Base-by-base conservation (phyloP, 148 eudicot genomes). In the Rhododendron williamsianum region DNA sequence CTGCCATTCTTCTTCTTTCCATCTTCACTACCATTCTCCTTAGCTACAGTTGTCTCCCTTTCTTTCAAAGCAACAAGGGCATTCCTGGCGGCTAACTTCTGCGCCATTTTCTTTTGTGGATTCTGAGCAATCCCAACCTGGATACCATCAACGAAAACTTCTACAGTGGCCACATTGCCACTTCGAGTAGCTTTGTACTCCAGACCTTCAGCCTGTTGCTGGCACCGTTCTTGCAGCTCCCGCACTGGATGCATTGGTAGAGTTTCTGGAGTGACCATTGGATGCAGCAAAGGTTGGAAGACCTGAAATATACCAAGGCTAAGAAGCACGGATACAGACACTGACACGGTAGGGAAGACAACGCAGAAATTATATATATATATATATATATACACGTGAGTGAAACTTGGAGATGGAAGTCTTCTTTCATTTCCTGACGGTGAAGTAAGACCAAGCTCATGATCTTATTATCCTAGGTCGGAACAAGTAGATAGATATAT, bases 231-330 rank as follows among this genome's bases (percentile, higher is more conserved):
- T 89, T 97, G 98, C 82, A 97, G 92, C 90, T 97, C 99, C 83
- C 99, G 90, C 81, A 97, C 99, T 15, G 99, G 99, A 85, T 97
- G 99, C 99, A 97, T 97, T 3, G 99, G 99, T 84, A 97, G 95
- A 21, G 99, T 97, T 84, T 97, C 99, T 48, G 98, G 99, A 69
- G 99, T 97, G 78, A 97, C 99, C 94, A 97, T 95, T 51, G 99
- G 99, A 86, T 97, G 91, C 92, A 97, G 83, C 87, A 97, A 88
- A 30, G 99, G 99, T 90, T 97, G 93, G 74, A 97, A 97, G 27
- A 94, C 98, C 99, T 97, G 89, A 72, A 82, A 56, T 13, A n/a
- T 65, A 65, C 72, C 72, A n/a, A 65, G 72, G 72, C 21, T 15
- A 9, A 23, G 36, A 78, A 73, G 72, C 33, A 65, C 33, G 4